Base-by-base conservation (phyloP, 164 flowering plant species). In the Stephania yunnanensis region DNA sequence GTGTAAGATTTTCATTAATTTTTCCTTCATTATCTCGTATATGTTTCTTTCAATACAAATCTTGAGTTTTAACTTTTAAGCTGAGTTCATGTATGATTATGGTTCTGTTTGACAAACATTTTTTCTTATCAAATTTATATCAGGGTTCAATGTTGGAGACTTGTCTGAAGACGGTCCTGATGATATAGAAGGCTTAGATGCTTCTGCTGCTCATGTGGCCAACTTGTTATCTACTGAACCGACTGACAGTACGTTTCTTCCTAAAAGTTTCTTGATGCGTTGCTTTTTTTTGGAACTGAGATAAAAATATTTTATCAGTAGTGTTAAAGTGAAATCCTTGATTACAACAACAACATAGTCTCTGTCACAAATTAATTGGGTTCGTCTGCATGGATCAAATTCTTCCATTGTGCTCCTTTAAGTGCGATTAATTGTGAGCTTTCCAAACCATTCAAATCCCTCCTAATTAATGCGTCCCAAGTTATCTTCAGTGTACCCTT, bases 141-240 rank as follows among this genome's bases (percentile, higher is more conserved):
- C 86, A 91, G 97, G 97, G 99, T 96, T 90, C 80, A 95, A 96
- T 77, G 87, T 88, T 61, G 90, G 88, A 76, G 95, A 94, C 71
- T 87, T 96, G 82, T 89, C 97, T 68, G 97, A 96, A 75, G 89
- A 94, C 74, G 84, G 89, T 77, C 89, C 95, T 19, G 93, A 90
- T 86, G 99, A 96, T 77, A 74, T 81, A 78, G 97, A 96, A 75
- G 97, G 97, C 69, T 85, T 96, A 82, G 99, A 96, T 87, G 92
- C 93, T 79, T 89, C 99, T 68, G 99, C 96, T 70, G 91, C 98
- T 68, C 98, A 96, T 81, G 84, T 94, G 80, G 97, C 97, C 75
- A 94, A 90, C 76, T 77, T 96, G 78, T 82, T 96, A 83, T 94
- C 97, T 36, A 84, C 97, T 2, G 99, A 96, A 80, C 99, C 99